Conservation (phyloP, 352 stramenopile species). For the Globisporangium cystogenes region DNA sequence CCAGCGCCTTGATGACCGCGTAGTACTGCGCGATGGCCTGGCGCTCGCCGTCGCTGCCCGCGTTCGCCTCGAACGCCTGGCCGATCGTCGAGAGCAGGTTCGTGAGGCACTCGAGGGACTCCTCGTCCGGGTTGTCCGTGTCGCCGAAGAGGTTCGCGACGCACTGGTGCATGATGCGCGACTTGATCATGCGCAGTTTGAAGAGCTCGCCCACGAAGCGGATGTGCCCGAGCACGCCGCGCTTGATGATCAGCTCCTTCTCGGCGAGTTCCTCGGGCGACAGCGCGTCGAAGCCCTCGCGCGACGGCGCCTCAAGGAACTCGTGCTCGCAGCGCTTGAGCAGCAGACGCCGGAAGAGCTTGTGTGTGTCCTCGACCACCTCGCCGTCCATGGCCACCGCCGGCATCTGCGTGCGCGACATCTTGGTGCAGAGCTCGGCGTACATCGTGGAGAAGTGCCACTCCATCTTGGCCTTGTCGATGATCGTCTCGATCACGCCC, state of each 20-base stretch:
- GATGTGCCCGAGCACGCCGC: constrained; percentile 89
- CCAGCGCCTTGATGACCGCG: constrained; percentile 57
- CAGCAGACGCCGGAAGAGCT: constrained; percentile 94
- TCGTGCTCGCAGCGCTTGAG: constrained; percentile 92
- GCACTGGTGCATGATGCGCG: constrained; percentile 94
- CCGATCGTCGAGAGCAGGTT: constrained; percentile 94
- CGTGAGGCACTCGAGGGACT: constrained; percentile 94
- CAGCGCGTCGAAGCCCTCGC: constrained; percentile 59
- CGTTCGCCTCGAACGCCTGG: constrained; percentile 74
- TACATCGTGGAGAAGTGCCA: constrained; percentile 97
- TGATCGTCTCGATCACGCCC: constrained; percentile 91
- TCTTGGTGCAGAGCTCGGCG: constrained; percentile 90
- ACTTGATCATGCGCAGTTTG: constrained; percentile 93
- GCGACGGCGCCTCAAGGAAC: constrained; percentile 88
- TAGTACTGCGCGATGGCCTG: constrained; percentile 74
- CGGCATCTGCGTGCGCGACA: constrained; percentile 84
- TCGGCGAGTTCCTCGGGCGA: constrained; percentile 46
- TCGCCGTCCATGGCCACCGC: constrained; percentile 62
- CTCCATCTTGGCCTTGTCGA: constrained; percentile 95
- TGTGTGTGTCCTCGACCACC: constrained; percentile 68
- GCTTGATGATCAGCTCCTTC: constrained; percentile 81
- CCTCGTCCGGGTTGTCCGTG: constrained; percentile 84
- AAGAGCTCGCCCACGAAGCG: constrained; percentile 96
- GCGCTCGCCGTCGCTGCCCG: constrained; percentile 37
- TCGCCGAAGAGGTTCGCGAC: constrained; percentile 78